These are phyloP conservation scores for Dictyostelium firmibasis DNA, from an alignment of 78 protist genomes.

Conservation along the genomic window DNA sequence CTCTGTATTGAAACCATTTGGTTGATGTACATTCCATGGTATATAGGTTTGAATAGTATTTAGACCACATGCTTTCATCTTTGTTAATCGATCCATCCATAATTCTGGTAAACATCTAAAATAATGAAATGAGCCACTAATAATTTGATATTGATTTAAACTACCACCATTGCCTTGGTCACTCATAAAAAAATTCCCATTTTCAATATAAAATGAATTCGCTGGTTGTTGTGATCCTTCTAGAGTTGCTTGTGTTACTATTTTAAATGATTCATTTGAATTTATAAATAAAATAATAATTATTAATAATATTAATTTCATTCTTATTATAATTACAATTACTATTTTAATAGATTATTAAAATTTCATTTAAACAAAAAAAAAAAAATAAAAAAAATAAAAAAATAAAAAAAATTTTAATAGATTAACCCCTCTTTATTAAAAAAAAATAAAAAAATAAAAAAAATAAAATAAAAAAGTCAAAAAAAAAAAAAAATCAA, in stretches of 20 bases:
- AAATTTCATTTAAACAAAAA: neutral
- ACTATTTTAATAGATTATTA: neutral
- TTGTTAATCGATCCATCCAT: slow-evolving; percentile 40
- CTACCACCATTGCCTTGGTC: slow-evolving; percentile 2
- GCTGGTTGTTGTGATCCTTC: neutral
- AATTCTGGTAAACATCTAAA: slow-evolving; percentile 6
- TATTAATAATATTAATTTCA: neutral
- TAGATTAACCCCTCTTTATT: too few species aligned
- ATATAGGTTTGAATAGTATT: slow-evolving; percentile 81
- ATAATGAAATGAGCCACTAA: slow-evolving; percentile 73
- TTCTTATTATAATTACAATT: neutral
- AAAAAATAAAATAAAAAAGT: too few species aligned
- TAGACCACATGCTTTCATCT: slow-evolving; percentile 49
- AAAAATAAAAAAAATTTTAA: too few species aligned
- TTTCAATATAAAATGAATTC: neutral
- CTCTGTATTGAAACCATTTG: neutral
- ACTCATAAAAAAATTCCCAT: neutral
- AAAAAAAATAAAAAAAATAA: neutral
- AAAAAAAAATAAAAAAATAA: too few species aligned
- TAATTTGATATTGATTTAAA: slow-evolving; percentile 39
- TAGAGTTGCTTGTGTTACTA: neutral
- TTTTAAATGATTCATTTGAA: neutral
- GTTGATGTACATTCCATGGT: slow-evolving; percentile 85
- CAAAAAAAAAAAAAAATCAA: too few species aligned
- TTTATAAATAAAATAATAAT: neutral